Evolutionary conservation across 768 basidiomycete species (phyloP).

Genomic region (Kwoniella sp.): DNA sequence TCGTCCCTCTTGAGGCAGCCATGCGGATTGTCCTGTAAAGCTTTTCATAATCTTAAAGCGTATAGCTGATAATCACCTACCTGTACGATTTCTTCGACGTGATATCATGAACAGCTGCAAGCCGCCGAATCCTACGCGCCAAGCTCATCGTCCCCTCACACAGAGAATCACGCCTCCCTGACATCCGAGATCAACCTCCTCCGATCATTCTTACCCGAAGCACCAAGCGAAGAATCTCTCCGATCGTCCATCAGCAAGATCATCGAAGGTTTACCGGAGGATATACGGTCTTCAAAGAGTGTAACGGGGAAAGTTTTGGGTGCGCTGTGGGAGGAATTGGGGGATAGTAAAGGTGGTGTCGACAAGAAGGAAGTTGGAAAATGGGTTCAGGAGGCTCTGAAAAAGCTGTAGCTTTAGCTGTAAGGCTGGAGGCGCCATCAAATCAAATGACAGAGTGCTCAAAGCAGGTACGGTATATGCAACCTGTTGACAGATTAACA

Average conservation of each 20-base stretch:
- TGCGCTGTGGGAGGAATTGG: constrained; percentile 47
- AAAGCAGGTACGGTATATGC: too few species aligned
- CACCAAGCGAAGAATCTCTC: constrained; percentile 36
- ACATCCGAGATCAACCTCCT: constrained; percentile 47
- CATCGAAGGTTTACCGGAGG: constrained; percentile 31
- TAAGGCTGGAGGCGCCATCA: too few species aligned
- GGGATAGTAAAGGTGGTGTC: constrained; percentile 38
- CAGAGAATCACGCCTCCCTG: constrained; percentile 44
- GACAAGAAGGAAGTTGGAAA: constrained; percentile 54
- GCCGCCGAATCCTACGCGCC: constrained; percentile 50
- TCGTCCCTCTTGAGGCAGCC: background rate
- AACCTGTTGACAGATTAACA: too few species aligned
- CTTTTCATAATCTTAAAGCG: too few species aligned
- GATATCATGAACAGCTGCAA: constrained; percentile 19
- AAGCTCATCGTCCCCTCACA: constrained; percentile 39
- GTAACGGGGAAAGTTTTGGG: constrained; percentile 50
- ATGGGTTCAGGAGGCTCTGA: constrained; percentile 48
- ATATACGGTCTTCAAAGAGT: constrained; percentile 35
- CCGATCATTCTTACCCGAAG: constrained; percentile 42
- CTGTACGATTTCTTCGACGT: too few species aligned
- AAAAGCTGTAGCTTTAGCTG: constrained; percentile 21
- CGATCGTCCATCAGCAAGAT: constrained; percentile 33
- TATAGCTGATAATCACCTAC: too few species aligned
- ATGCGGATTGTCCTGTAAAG: too few species aligned
- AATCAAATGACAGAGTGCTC: too few species aligned